Evolutionary conservation across 306 rosid species (phyloP).

Genomic region (Vicia villosa): DNA sequence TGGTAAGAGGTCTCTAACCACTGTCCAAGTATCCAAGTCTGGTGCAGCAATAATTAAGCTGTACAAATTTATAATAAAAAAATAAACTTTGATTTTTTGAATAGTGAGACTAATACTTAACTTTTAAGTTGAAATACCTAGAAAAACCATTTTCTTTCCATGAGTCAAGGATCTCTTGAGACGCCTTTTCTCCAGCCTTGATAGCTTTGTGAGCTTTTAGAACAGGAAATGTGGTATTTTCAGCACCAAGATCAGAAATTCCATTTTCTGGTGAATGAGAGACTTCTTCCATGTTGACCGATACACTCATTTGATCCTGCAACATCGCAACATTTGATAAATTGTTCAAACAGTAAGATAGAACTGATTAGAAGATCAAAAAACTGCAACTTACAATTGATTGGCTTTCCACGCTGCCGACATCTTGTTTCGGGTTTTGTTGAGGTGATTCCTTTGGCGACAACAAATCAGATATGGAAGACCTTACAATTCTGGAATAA

Average conservation of each 20-base stretch:
- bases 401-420: constrained; percentile 46
- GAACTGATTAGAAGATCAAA: constrained; percentile 16
- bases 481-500: constrained; percentile 69
- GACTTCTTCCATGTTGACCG: constrained; percentile 47
- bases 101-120: constrained; percentile 9
- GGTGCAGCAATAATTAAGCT: constrained; percentile 91
- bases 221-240: constrained; percentile 38
- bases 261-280: constrained; percentile 44
- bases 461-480: constrained; percentile 61
- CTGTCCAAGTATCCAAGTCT: constrained; percentile 71
- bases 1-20: constrained; percentile 69
- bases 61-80: constrained; percentile 29
- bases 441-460: constrained; percentile 45
- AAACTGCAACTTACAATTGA: constrained; percentile 53
- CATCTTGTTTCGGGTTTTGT: constrained; percentile 42
- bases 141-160: constrained; percentile 94
- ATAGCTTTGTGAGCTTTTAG: constrained; percentile 53
- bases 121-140: constrained; percentile 50
- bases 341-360: constrained; percentile 11
- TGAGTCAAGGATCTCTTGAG: constrained; percentile 53
- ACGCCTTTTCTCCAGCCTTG: constrained; percentile 83
- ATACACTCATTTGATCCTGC: constrained; percentile 56
- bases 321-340: constrained; percentile 16
- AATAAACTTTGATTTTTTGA: constrained; percentile 9
- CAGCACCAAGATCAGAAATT: constrained; percentile 44